Base-by-base conservation (phyloP, 768 basidiomycete species). In the Rhodotorula taiwanensis region DNA sequence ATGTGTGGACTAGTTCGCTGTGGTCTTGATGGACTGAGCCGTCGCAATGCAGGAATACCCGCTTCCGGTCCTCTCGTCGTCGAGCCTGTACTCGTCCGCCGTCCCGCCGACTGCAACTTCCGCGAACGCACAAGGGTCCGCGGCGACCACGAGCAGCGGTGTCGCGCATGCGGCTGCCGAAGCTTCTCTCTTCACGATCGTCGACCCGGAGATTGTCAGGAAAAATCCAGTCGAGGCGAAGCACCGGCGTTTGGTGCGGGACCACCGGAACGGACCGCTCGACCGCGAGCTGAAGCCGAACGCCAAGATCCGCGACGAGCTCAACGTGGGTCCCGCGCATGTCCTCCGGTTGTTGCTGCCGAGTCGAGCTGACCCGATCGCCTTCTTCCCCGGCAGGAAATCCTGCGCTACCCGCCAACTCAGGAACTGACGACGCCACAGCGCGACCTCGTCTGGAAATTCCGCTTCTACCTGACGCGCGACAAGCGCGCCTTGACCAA, bases 221-320 rank as follows among this genome's bases (percentile, higher is more conserved):
- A 93, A 97, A 70, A 99, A 99, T 72, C 93, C 93, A 0, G 92
- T 98, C 0, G 95, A 99, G 72, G 90, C 93, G 73, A 99, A 99
- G 73, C 92, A 98, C 73, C 83, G 95, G 36, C 83, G 92, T 3
- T 80, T 98, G 5, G 88, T 97, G 64, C 86, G 95, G 51, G 94
- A 92, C 74, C 93, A 98, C 71, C 80, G 95, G 50, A 91, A 90
- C 55, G 92, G 94, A 50, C 90, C 93, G 0, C 86, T 95, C 55
- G 94, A 98, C 72, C 79, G 91, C 55, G 95, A 98, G 73, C 79
- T 99, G 58, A 99, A 99, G 71, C 95, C 95, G 0, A 94, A 97
- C 72, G 91, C 94, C 3, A 90, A 90, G 75, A 88, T 93, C 66
- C 80, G 95, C 62, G 94, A 99, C 75, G 88, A 92, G 52, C 82